phyloP scores from a whole-genome alignment of 257 asterid species.

The Scutellaria galericulata region DNA sequence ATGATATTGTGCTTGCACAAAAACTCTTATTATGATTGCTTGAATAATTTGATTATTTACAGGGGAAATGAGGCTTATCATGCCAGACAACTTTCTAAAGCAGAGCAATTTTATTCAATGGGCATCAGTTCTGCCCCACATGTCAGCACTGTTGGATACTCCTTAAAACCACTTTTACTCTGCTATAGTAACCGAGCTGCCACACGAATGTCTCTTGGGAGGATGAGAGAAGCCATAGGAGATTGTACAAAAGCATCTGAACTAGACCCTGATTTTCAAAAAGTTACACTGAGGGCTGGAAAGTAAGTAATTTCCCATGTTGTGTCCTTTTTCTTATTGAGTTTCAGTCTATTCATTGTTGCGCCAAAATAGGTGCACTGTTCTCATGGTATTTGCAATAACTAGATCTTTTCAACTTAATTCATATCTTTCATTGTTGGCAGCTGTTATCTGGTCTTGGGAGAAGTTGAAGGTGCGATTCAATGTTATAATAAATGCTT shows the following conservation, averaged over 20 bases:
- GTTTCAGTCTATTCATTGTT: slow-evolving; percentile 3
- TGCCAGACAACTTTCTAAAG: slow-evolving; percentile 65
- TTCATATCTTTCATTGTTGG: slow-evolving; percentile 25
- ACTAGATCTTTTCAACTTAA: slow-evolving; percentile 10
- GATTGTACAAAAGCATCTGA: slow-evolving; percentile 82
- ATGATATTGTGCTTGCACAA: slow-evolving; percentile 18
- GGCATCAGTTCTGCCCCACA: slow-evolving; percentile 64
- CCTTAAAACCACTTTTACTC: slow-evolving; percentile 61
- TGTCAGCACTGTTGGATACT: slow-evolving; percentile 40
- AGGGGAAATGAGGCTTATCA: slow-evolving; percentile 95
- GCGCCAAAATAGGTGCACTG: neutral
- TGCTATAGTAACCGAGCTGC: slow-evolving; percentile 99
- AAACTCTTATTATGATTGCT: slow-evolving; percentile 28
- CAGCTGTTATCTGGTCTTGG: slow-evolving; percentile 85
- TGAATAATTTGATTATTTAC: slow-evolving; percentile 35
- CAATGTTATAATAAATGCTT: slow-evolving; percentile 62
- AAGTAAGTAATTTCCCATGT: slow-evolving; percentile 58
- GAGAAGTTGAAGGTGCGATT: slow-evolving; percentile 79
- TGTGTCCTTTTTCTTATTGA: slow-evolving; percentile 18
- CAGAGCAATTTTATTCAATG: slow-evolving; percentile 80
- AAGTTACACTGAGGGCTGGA: slow-evolving; percentile 81
- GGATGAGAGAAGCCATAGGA: slow-evolving; percentile 85
- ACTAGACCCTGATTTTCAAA: slow-evolving; percentile 72
- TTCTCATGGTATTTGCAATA: slow-evolving; percentile 15
- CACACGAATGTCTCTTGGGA: slow-evolving; percentile 82